phyloP scores from a whole-genome alignment of 2,329 filamentous ascomycete genomes.

The Penicillium paneum region DNA sequence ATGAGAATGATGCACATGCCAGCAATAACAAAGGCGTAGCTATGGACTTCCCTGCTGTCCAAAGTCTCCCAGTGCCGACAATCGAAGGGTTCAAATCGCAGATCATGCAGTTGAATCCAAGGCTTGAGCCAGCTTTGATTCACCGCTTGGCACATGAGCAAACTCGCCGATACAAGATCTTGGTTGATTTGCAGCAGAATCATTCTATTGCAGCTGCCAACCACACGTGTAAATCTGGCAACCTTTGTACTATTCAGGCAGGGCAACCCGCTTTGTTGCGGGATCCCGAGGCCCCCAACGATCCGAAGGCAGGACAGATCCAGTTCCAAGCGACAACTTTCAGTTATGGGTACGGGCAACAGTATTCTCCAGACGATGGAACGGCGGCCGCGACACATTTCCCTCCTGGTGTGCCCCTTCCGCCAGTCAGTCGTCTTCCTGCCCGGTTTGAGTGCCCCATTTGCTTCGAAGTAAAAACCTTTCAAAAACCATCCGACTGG shows the following conservation, averaged over 20 bases:
- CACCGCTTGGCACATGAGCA: constrained; percentile 83
- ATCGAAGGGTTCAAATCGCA: constrained; percentile 74
- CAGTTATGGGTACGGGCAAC: constrained; percentile 61
- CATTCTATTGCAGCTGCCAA: constrained; percentile 56
- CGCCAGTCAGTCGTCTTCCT: constrained; percentile 71
- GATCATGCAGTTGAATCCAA: constrained; percentile 70
- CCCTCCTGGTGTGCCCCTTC: constrained; percentile 74
- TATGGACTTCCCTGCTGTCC: constrained; percentile 60
- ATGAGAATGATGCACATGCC: constrained; percentile 56
- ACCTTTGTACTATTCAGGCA: constrained; percentile 64
- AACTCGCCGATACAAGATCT: constrained; percentile 70
- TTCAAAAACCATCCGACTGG: constrained; percentile 91
- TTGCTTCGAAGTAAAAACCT: constrained; percentile 80
- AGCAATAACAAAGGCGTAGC: constrained; percentile 59
- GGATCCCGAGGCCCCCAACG: constrained; percentile 51
- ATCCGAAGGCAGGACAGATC: constrained; percentile 55
- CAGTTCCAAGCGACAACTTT: constrained; percentile 56
- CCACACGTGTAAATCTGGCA: constrained; percentile 58
- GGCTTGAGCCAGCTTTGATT: constrained; percentile 64
- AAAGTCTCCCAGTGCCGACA: constrained; percentile 68
- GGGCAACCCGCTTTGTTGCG: constrained; percentile 64
- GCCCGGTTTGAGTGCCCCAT: constrained; percentile 87
- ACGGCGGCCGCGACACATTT: constrained; percentile 71
- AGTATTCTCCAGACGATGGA: constrained; percentile 64
- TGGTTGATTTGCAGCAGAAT: constrained; percentile 67